Conservation (phyloP, 306 rosid species). For the Inga laurina region DNA sequence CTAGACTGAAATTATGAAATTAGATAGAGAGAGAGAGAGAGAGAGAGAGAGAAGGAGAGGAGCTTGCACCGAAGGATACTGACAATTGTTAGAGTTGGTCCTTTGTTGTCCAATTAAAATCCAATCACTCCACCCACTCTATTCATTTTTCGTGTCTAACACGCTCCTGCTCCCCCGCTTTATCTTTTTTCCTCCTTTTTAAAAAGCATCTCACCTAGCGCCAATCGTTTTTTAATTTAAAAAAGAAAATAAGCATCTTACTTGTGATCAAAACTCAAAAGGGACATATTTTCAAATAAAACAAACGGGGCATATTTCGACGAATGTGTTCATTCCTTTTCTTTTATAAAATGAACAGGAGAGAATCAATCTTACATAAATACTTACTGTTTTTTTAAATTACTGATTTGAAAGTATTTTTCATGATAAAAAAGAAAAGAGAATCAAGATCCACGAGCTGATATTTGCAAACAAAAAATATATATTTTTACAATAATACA, state of each 20-base stretch:
- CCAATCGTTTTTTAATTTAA: no score
- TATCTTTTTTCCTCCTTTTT: neutral
- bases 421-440: neutral
- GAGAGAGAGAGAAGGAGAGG: conserved; percentile 1
- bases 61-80: neutral
- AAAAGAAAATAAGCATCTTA: no score
- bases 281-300: no score
- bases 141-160: neutral
- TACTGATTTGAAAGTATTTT: no score
- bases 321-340: neutral
- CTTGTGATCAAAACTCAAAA: no score
- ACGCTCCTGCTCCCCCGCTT: neutral
- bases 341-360: neutral
- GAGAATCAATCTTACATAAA: neutral
- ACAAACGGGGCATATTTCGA: no score
- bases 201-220: neutral
- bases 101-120: conserved; percentile 7
- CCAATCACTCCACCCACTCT: neutral
- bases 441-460: no score
- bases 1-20: neutral
- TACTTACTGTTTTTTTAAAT: neutral
- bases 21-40: neutral
- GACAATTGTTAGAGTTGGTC: conserved; percentile 32
- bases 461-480: no score
- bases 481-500: no score